phyloP scores from a whole-genome alignment of 2,329 filamentous ascomycete genomes.

The Microascus cirrosus region DNA sequence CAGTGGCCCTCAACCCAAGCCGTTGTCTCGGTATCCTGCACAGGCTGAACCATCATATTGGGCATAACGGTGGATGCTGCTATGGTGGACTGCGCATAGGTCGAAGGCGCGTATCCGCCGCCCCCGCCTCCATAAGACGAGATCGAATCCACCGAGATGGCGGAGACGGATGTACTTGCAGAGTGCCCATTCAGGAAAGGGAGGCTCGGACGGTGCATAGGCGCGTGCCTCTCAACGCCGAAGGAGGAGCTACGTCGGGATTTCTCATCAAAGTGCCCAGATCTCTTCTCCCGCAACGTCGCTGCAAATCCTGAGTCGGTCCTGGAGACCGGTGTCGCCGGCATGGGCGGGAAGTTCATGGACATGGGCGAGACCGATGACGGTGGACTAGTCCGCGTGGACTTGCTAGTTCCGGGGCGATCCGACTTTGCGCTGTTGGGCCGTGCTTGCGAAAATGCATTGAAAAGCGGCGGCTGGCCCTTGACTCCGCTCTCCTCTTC shows the following conservation, averaged over 20 bases:
- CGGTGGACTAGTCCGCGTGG: constrained; percentile 49
- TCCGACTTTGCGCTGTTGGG: constrained; percentile 57
- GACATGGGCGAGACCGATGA: constrained; percentile 67
- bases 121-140: constrained; percentile 57
- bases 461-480: constrained; percentile 64
- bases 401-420: constrained; percentile 65
- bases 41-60: constrained; percentile 68
- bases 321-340: constrained; percentile 69
- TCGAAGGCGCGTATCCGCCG: constrained; percentile 65
- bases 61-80: constrained; percentile 83
- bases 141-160: constrained; percentile 49
- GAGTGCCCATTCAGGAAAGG: constrained; percentile 62
- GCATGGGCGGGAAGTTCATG: constrained; percentile 63
- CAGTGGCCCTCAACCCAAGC: constrained; percentile 83
- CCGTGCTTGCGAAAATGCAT: constrained; percentile 74
- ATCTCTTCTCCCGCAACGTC: constrained; percentile 86
- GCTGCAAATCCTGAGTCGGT: constrained; percentile 87
- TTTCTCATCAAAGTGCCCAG: constrained; percentile 75
- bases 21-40: constrained; percentile 65
- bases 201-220: constrained; percentile 57
- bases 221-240: constrained; percentile 60
- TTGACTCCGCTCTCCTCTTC: constrained; percentile 39
- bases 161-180: constrained; percentile 46
- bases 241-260: constrained; percentile 92
- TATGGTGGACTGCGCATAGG: constrained; percentile 76